These are phyloP conservation scores for Trichoderma asperelloides DNA, from an alignment of 495 filamentous ascomycete species.

Conservation along the genomic window DNA sequence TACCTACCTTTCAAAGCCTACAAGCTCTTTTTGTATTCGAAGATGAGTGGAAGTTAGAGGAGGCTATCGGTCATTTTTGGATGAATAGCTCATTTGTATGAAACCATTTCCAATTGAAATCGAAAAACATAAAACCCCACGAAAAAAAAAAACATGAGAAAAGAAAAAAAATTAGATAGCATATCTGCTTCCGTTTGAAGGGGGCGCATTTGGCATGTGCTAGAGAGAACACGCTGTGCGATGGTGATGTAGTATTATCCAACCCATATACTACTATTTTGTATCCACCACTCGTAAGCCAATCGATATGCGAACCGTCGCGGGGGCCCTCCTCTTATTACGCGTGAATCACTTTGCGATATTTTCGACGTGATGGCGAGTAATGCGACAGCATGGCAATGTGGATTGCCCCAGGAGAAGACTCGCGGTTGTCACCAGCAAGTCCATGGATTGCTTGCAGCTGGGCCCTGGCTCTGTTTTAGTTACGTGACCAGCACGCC, in stretches of 20 bases:
- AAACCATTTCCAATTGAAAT: neutral
- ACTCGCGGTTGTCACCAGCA: neutral
- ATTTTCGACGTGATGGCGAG: neutral
- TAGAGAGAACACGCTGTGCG: too few relatives aligned
- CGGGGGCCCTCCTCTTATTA: too few relatives aligned
- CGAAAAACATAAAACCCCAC: neutral
- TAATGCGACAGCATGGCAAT: neutral
- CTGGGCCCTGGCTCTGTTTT: neutral
- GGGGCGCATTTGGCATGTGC: too few relatives aligned
- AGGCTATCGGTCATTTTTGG: neutral
- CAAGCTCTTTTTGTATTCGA: neutral
- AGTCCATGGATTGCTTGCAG: neutral
- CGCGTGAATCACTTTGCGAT: too few relatives aligned
- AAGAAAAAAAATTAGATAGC: neutral
- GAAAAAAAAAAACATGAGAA: neutral
- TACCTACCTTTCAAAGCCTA: neutral
- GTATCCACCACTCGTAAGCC: too few relatives aligned
- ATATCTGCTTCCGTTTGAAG: neutral
- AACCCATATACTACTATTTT: too few relatives aligned
- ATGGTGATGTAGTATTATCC: too few relatives aligned
- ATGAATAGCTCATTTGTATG: slow-evolving; percentile 1
- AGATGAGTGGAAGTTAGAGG: neutral
- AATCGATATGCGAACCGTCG: too few relatives aligned
- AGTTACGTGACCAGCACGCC: neutral
- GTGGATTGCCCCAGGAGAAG: too few relatives aligned